Evolutionary conservation across 2,329 filamentous ascomycete genomes (phyloP), one percentile per base, ranked within the genome.

Genomic region (Fusarium sp.): DNA sequence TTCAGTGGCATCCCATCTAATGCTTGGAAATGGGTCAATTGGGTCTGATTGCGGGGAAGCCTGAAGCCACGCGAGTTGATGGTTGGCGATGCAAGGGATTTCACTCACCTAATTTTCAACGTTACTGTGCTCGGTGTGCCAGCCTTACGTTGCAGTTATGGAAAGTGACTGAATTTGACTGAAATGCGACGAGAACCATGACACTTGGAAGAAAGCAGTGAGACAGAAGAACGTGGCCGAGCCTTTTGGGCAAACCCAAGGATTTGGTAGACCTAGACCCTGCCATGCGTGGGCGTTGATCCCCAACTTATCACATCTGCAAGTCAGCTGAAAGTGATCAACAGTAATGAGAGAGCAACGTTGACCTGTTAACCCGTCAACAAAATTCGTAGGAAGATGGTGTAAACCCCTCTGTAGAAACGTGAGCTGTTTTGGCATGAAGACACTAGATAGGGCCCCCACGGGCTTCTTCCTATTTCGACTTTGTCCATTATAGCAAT

Each of bases 1-100:
- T 54, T 20, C n/a, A 42, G 13, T 22, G 22, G 18, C 24, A n/a
- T 8, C 48, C 30, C 30, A 28, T 54, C n/a, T 28, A 22, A 34
- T 41, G 22, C 51, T 34, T 47, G 28, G 44, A 42, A 14, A 24
- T 44, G 47, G 34, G 26, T 44, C 38, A 41, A 42, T 26, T 54
- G 42, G 30, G 59, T 48, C 44, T 50, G 48, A 59, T 38, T 70
- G 68, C 56, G 68, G 64, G 68, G 72, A 74, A 75, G 60, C 52
- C 44, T 62, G 59, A 50, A 62, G 64, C 70, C 54, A 66, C 48
- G 56, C 68, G 64, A 75, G 47, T 68, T 70, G 60, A 66, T 62
- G 56, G 52, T 52, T 52, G 57, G 34, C 36, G 39, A 64, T 60
- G 58, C 48, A 44, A 68, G 36, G 50, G 52, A 67, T 52, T 68